Conservation (phyloP, 1,284 basidiomycete genomes). For the Microbotryomycetes sp. region DNA sequence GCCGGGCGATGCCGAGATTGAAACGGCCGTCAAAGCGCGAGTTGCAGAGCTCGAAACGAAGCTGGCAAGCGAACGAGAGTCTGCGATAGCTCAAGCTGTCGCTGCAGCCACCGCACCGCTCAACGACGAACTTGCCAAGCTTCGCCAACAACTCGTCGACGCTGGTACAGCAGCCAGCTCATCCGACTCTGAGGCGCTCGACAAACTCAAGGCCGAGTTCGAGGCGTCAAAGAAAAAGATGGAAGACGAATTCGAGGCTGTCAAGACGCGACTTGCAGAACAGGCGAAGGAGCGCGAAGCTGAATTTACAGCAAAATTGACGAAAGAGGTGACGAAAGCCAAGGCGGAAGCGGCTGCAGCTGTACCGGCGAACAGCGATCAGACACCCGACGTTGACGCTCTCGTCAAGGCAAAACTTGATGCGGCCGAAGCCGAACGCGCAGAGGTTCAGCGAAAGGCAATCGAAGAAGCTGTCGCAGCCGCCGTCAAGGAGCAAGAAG, state of each 20-base stretch:
- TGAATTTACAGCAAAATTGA: conserved; percentile 19
- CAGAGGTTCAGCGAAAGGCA: conserved; percentile 12
- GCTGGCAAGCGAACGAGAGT: conserved; percentile 15
- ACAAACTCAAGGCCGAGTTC: conserved; percentile 18
- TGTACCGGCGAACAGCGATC: neutral
- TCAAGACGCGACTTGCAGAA: conserved; percentile 17
- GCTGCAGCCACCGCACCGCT: conserved; percentile 14
- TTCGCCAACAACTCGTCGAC: conserved; percentile 4
- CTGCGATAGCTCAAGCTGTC: conserved; percentile 21
- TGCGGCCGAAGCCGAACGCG: conserved; percentile 14
- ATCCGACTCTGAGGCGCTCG: conserved; percentile 1
- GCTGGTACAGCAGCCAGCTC: neutral
- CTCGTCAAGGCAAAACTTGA: conserved; percentile 25
- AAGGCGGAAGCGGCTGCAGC: conserved; percentile 7
- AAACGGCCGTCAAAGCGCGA: conserved; percentile 8
- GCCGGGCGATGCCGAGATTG: conserved; percentile 13
- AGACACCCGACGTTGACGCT: conserved; percentile 14
- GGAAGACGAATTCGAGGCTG: conserved; percentile 16
- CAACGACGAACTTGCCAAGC: conserved; percentile 12
- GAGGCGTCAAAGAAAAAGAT: conserved; percentile 22
- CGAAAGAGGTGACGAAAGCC: conserved; percentile 21
- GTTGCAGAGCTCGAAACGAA: conserved; percentile 18
- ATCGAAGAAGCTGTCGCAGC: conserved; percentile 18
- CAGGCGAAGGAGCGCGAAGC: conserved; percentile 24
- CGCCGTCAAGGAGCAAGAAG: neutral